phyloP scores from a whole-genome alignment of 768 basidiomycete genomes.

The Boletellus ananiceps region DNA sequence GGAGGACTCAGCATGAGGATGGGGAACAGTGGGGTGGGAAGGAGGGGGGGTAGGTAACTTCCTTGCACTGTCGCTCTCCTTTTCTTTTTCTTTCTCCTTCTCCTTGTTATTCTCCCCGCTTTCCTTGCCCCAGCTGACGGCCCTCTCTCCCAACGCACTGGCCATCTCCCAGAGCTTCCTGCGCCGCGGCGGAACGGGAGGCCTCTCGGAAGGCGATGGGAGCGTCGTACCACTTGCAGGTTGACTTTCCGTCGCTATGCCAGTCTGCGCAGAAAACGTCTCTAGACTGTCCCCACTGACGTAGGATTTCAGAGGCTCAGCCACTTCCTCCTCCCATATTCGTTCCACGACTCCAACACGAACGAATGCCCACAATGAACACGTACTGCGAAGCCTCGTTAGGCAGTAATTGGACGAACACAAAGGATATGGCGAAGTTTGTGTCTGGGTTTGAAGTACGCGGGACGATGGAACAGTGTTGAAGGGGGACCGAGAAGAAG shows the following conservation, averaged over 20 bases:
- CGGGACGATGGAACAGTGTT: conserved; percentile 44
- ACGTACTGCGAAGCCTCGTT: conserved; percentile 76
- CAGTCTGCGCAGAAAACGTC: not conserved
- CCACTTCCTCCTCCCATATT: conserved; percentile 80
- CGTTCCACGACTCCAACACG: conserved; percentile 77
- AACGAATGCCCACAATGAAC: conserved; percentile 86
- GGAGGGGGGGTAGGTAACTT: conserved; percentile 22
- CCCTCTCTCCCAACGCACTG: conserved; percentile 55
- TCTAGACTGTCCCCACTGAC: conserved; percentile 9
- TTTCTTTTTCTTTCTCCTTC: conserved; percentile 35
- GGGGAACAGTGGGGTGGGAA: conserved; percentile 22
- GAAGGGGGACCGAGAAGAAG: conserved; percentile 15
- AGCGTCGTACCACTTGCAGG: not conserved
- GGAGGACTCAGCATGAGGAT: conserved; percentile 15
- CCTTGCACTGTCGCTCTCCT: conserved; percentile 4
- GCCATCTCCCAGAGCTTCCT: conserved; percentile 67
- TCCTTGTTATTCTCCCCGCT: conserved; percentile 24
- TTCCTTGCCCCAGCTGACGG: conserved; percentile 50
- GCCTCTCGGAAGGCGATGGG: conserved; percentile 36
- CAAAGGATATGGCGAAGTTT: conserved; percentile 51
- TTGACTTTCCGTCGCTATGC: not conserved
- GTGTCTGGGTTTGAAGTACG: conserved; percentile 19
- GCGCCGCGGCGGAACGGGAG: conserved; percentile 60
- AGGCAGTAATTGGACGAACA: conserved; percentile 87
- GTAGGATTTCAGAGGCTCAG: conserved; percentile 29